Conservation (phyloP, 129 eudicot species). For the Smallanthus sonchifolius region DNA sequence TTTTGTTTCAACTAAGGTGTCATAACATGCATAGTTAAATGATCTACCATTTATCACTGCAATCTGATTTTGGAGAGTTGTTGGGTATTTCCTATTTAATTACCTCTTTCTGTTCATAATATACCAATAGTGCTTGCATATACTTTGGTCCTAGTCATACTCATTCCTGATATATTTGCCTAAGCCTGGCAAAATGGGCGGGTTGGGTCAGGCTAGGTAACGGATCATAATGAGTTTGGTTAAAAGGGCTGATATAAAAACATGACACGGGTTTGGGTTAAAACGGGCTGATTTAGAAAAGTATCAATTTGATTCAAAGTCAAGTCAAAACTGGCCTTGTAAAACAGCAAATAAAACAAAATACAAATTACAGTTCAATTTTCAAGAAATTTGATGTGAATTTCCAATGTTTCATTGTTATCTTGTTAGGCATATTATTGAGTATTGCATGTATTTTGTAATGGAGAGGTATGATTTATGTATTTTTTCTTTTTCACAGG, state of each 20-base stretch:
- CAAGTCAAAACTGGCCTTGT: no score
- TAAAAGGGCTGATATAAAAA: no score
- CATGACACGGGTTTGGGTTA: no score
- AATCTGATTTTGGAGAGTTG: background rate
- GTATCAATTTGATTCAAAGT: no score
- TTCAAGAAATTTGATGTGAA: no score
- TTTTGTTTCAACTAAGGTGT: background rate
- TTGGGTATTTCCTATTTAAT: background rate
- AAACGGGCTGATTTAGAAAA: no score
- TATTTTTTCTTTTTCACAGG: constrained; percentile 36
- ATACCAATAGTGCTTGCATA: background rate
- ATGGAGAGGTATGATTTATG: background rate
- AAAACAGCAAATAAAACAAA: no score
- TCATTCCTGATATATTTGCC: background rate
- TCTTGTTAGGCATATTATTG: background rate
- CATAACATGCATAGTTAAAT: background rate
- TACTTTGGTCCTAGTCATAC: background rate
- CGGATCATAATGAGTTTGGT: no score
- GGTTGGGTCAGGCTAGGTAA: no score
- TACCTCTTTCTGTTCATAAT: background rate
- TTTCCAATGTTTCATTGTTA: no score
- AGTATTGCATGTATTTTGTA: background rate
- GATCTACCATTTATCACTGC: background rate
- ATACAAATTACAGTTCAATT: no score
- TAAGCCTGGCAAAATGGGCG: no score